These are phyloP conservation scores for Pelagomonas calceolata DNA, from an alignment of 108 stramenopile species.

Conservation along the genomic window DNA sequence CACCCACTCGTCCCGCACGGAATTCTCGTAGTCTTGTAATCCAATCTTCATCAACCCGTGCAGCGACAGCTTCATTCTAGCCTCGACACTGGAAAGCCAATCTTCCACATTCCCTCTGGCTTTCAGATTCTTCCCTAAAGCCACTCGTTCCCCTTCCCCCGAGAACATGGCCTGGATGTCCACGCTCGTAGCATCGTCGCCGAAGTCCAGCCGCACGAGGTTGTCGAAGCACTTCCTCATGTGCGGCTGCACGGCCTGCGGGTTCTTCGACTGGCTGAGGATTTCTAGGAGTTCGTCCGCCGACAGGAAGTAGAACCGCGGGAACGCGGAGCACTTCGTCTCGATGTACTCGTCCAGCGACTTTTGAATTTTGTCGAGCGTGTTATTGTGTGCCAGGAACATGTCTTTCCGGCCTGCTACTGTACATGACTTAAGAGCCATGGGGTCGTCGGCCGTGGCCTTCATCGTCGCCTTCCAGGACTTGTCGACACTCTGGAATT, in stretches of 20 bases:
- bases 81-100: slow-evolving; percentile 42
- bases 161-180: slow-evolving; percentile 50
- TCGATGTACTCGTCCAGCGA: slow-evolving; percentile 57
- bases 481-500: slow-evolving; percentile 47
- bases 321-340: slow-evolving; percentile 56
- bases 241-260: slow-evolving; percentile 59
- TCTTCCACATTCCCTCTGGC: slow-evolving; percentile 52
- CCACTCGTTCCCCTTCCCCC: slow-evolving; percentile 43
- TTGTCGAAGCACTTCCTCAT: slow-evolving; percentile 60
- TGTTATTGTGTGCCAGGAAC: slow-evolving; percentile 40
- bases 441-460: slow-evolving; percentile 42
- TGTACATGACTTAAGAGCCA: slow-evolving; percentile 39
- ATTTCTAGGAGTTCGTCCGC: slow-evolving; percentile 59
- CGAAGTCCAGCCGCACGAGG: slow-evolving; percentile 43
- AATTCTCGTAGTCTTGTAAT: slow-evolving; percentile 38
- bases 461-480: slow-evolving; percentile 48
- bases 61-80: slow-evolving; percentile 39
- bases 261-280: slow-evolving; percentile 52
- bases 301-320: slow-evolving; percentile 57
- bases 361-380: slow-evolving; percentile 57
- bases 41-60: slow-evolving; percentile 42
- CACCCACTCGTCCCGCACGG: slow-evolving; percentile 38
- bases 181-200: slow-evolving; percentile 32
- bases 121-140: slow-evolving; percentile 46
- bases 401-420: slow-evolving; percentile 36